Evolutionary conservation across 2,329 filamentous ascomycete genomes (phyloP).

Genomic region (Trichoderma lentiforme): DNA sequence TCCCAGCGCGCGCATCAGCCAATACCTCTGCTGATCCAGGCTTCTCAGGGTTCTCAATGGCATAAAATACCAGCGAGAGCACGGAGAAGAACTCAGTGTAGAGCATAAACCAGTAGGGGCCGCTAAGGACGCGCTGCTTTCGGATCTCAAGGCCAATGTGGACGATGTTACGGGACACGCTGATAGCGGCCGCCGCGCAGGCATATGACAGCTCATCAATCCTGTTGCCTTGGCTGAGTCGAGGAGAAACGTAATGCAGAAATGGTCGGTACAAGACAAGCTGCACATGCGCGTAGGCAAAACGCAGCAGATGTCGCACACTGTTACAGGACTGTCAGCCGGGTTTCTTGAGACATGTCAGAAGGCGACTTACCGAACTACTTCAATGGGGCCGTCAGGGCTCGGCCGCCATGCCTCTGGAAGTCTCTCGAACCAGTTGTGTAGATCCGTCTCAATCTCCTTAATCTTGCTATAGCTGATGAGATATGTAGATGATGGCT

Average conservation of each 20-base stretch:
- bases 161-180: constrained; percentile 68
- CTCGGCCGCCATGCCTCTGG: constrained; percentile 77
- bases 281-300: constrained; percentile 80
- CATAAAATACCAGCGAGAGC: constrained; percentile 74
- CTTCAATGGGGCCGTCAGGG: constrained; percentile 68
- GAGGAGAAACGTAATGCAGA: constrained; percentile 74
- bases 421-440: constrained; percentile 62
- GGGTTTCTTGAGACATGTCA: not conserved
- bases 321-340: constrained; percentile 30
- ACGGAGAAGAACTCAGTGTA: constrained; percentile 83
- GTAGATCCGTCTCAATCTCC: constrained; percentile 61
- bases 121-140: constrained; percentile 69
- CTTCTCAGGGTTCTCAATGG: constrained; percentile 75
- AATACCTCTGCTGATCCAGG: constrained; percentile 73
- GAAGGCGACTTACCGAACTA: constrained; percentile 63
- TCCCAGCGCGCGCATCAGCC: constrained; percentile 79
- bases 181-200: constrained; percentile 61
- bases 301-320: constrained; percentile 71
- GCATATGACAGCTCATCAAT: constrained; percentile 77
- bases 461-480: constrained; percentile 63
- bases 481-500: constrained; percentile 51
- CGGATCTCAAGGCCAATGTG: constrained; percentile 78
- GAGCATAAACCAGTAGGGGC: constrained; percentile 83
- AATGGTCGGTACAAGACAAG: constrained; percentile 81
- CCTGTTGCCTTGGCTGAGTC: constrained; percentile 51